Percentiles rank a stretch among this genome's conserved stretches.
phyloP scores from a whole-genome alignment of 106 monocot genomes.

The Dendrobium catenatum region DNA sequence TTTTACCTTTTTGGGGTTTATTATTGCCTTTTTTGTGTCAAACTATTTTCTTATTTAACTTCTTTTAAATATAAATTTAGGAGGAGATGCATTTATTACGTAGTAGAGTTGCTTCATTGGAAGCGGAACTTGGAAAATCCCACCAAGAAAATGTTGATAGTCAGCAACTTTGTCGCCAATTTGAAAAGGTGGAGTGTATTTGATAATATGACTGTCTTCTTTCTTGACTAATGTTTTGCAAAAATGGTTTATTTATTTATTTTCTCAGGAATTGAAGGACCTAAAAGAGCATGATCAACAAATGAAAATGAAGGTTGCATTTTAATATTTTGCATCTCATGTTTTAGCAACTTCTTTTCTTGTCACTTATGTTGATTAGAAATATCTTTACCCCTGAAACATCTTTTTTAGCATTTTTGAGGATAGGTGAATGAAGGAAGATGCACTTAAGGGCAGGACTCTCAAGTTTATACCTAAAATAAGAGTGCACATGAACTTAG shows the following conservation, averaged over 20 bases:
- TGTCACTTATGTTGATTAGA: background rate
- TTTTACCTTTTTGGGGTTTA: background rate
- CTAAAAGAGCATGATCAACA: slow-evolving; percentile 74
- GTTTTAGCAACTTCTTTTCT: background rate
- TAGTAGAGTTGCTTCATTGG: slow-evolving; percentile 59
- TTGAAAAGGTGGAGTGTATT: slow-evolving; percentile 60
- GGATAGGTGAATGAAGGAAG: no score
- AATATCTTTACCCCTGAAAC: background rate
- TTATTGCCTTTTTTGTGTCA: background rate
- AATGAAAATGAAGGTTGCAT: slow-evolving; percentile 61
- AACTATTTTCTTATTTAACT: slow-evolving; percentile 2
- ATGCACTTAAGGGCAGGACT: no score
- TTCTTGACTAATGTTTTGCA: slow-evolving; percentile 8
- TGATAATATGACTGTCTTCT: background rate
- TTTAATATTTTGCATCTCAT: background rate
- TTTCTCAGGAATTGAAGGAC: slow-evolving; percentile 70
- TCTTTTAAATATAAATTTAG: slow-evolving; percentile 25
- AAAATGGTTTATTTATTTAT: slow-evolving; percentile 1
- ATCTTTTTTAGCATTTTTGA: background rate
- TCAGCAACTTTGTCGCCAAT: slow-evolving; percentile 27
- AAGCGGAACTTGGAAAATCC: slow-evolving; percentile 67
- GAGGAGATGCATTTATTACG: slow-evolving; percentile 63
- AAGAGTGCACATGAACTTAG: no score
- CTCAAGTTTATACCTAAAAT: no score
- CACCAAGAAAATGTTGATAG: slow-evolving; percentile 47